Evolutionary conservation across 75 land plant genomes (phyloP), one percentile per base, ranked within the genome.

Genomic region (Adiantum capillusveneris): DNA sequence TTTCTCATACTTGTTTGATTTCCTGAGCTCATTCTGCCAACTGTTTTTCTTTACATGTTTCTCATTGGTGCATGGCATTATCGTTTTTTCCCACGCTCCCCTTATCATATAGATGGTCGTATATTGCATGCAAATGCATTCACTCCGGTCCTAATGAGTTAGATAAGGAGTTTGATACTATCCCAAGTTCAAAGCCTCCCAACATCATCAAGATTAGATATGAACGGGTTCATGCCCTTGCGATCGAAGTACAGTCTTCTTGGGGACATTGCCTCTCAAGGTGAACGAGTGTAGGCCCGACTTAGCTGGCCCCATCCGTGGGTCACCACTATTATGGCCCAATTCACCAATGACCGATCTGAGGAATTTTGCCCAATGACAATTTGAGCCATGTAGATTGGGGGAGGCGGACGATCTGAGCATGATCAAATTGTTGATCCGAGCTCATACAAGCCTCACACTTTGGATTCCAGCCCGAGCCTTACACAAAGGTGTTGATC

Each of bases 51-150:
- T 3, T 90, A 84, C 62, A 62, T 90, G 56, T 71, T 87, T 44
- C 25, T 90, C 34, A 84, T 90, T 22, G 96, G 96, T 0, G 60
- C 81, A 0, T 90, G 92, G 92, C 77, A 90, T 57, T 81, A 90
- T 49, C 66, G 96, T 52, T 87, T 85, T 57, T 73, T 75, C 31
- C 85, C 95, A 0, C 71, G 79, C 29, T 59, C 75, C 18, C 90
- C 90, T 0, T 72, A 87, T 0, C 81, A 82, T 17, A 86, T 86
- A 84, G 96, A 86, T 55, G 63, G 63, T 51, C 31, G 85, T 48
- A 58, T 86, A 0, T 86, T 87, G 17, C 91, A 86, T 31, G 90
- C 83, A 27, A 80, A 79, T 13, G 53, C 57, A 19, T 73, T 72
- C 11, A 78, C 81, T 44, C 75, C 65, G n/a, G 90, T n/a, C n/a